Evolutionary conservation across 106 monocot genomes (phyloP), one percentile per base, ranked within the genome.

Genomic region (Phalaenopsis equestris): DNA sequence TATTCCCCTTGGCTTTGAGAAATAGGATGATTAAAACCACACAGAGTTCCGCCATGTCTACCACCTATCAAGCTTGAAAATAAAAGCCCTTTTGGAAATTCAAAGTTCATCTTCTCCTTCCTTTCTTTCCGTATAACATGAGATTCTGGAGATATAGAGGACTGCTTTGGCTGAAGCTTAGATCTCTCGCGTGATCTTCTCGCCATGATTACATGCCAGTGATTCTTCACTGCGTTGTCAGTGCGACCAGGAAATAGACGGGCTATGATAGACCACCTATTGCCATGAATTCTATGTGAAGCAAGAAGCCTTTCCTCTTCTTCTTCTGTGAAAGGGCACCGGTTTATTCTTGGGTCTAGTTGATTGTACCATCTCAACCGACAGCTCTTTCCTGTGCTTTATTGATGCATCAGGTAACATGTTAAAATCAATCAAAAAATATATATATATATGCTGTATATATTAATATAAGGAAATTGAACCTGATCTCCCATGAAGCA

Each of bases 311-410:
- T 77, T 15, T 84, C 86, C 55, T 90, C 90, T 18, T 90, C 90
- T 75, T 86, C 88, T 67, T 84, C 58, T 1, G 58, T 90, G 90
- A 90, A 90, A 5, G 90, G 83, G 18, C 80, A 86, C 80, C 82
- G 74, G 64, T 88, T 88, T 72, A 90, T 90, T 72, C 86, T 84
- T 12, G 90, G 90, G 78, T 90, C 86, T 70, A 90, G 72, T 56
- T 90, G 90, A 46, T 90, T 90, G 84, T 83, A 90, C 90, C 90
- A 90, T 82, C 90, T 87, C 82, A 90, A 68, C 78, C 90, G 85
- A 45, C 90, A 90, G 57, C 90, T 90, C 80, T 90, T 90, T 47
- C 90, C 90, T 90, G 87, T 43, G 36, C 41, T 74, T 74, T 74
- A 74, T 19, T 10, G 73, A 41, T 18, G 57, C 67, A 36, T 19